phyloP scores from a whole-genome alignment of 2,329 filamentous ascomycete species.

The Thelonectria rubi region DNA sequence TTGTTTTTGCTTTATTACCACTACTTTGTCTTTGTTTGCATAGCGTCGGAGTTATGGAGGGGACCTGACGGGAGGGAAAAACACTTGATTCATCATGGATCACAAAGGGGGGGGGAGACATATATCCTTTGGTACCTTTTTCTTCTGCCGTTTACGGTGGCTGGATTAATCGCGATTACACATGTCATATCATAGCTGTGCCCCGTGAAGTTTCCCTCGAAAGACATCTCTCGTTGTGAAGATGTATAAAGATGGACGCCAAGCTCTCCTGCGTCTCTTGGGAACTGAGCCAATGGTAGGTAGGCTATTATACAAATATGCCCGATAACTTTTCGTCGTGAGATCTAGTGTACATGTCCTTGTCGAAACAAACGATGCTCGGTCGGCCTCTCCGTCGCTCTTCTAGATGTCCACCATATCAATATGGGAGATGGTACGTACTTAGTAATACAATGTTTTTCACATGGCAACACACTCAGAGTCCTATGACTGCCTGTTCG shows the following conservation, averaged over 20 bases:
- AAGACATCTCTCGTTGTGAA: not conserved
- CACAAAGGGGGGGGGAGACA: slow-evolving; percentile 2
- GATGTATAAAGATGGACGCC: not conserved
- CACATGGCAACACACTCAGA: not conserved
- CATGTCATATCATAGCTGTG: not conserved
- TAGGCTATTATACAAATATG: slow-evolving; percentile 4
- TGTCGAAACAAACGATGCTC: not conserved
- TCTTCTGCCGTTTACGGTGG: slow-evolving; percentile 5
- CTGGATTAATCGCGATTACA: not conserved
- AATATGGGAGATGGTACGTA: not conserved
- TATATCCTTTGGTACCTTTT: not conserved
- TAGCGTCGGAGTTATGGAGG: slow-evolving; percentile 44
- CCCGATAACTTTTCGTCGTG: not conserved
- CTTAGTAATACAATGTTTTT: not conserved
- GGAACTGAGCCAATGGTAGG: slow-evolving; percentile 2
- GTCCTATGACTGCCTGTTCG: slow-evolving; percentile 25
- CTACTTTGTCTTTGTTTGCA: slow-evolving; percentile 30
- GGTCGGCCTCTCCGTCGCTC: not conserved
- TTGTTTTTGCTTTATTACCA: not conserved
- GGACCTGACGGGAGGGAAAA: slow-evolving; percentile 17
- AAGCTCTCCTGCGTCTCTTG: not conserved
- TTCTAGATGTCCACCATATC: not conserved
- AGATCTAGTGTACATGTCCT: not conserved
- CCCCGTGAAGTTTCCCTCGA: too few relatives aligned
- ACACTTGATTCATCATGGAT: not conserved